Evolutionary conservation across 306 rosid genomes (phyloP).

Genomic region (Purshia tridentata): DNA sequence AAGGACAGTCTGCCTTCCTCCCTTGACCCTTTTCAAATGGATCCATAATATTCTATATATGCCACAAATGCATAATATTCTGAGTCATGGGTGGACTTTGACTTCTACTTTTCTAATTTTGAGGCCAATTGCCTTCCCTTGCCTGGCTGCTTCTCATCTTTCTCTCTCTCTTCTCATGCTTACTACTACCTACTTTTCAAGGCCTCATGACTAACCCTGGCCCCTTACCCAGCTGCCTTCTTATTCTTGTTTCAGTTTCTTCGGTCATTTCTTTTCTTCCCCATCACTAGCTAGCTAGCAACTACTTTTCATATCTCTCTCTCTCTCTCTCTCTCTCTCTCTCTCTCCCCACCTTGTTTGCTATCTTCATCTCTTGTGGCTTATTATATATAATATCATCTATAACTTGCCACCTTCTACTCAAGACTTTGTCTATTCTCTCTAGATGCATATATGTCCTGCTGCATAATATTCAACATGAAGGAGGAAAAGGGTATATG

Average conservation of each 20-base stretch:
- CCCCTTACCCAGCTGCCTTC: not conserved
- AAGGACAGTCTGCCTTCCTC: constrained; percentile 53
- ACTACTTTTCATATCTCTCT: constrained; percentile 52
- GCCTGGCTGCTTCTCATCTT: constrained; percentile 27
- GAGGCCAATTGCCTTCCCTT: not conserved
- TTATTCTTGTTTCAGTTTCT: not conserved
- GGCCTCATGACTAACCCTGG: not conserved
- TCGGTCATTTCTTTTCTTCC: too few species aligned
- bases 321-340: not conserved
- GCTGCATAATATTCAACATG: constrained; percentile 11
- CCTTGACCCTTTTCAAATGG: constrained; percentile 54
- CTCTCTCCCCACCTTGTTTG: not conserved
- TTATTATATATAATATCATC: not conserved
- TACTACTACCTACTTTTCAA: constrained; percentile 4
- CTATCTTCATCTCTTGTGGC: not conserved
- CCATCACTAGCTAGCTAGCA: too few species aligned
- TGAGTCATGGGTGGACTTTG: constrained; percentile 53
- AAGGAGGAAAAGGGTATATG: not conserved
- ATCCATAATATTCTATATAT: not conserved
- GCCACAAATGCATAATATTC: not conserved
- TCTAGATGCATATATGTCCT: not conserved
- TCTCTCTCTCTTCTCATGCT: constrained; percentile 13
- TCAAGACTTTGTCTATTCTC: constrained; percentile 1
- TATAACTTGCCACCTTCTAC: not conserved
- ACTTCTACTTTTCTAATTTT: constrained; percentile 67